These are phyloP conservation scores for Condylostoma magnum DNA, from an alignment of 169 alveolate species.

Conservation along the genomic window DNA sequence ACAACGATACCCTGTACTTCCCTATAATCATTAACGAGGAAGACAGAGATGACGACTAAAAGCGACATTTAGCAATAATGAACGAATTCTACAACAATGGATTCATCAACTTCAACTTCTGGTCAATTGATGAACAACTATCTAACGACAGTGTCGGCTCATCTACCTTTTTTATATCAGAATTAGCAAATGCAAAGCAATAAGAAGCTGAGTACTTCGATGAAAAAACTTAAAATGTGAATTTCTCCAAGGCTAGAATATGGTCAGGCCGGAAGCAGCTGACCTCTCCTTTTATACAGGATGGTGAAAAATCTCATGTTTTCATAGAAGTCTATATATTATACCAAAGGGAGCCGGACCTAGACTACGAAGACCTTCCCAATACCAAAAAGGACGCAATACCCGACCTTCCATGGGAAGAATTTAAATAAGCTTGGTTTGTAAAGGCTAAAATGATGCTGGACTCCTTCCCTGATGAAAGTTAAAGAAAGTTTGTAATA, in stretches of 20 bases:
- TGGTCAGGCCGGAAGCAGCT: conserved; percentile 22
- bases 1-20: conserved; percentile 27
- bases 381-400: neutral
- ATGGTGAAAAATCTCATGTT: conserved; percentile 2
- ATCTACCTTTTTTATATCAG: neutral
- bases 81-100: conserved; percentile 7
- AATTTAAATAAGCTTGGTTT: neutral
- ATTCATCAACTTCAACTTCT: neutral
- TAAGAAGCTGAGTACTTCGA: conserved; percentile 21
- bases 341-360: neutral
- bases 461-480: conserved; percentile 30
- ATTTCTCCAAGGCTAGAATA: neutral
- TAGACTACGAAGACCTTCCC: conserved; percentile 27
- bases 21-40: neutral
- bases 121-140: conserved; percentile 31
- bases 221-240: neutral
- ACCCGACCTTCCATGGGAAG: conserved; percentile 8
- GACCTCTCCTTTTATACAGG: conserved; percentile 18
- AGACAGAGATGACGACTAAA: neutral
- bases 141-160: conserved; percentile 31
- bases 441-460: neutral
- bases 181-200: neutral
- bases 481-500: conserved; percentile 1
- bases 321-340: conserved; percentile 3
- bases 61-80: neutral